phyloP scores from a whole-genome alignment of 2,329 filamentous ascomycete genomes.

The Parascedosporium putredinis region DNA sequence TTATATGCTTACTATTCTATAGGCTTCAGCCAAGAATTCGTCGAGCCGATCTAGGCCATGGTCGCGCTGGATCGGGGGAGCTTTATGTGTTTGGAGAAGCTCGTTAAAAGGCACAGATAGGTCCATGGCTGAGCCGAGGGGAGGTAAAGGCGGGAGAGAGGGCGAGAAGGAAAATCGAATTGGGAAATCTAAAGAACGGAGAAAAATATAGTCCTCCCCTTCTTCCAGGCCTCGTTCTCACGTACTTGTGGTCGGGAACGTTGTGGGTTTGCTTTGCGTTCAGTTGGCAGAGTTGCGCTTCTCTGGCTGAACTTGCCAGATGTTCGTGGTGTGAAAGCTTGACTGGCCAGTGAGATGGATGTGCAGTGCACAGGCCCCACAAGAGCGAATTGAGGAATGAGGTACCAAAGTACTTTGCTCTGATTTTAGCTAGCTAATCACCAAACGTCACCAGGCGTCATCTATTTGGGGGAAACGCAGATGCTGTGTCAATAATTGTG shows the following conservation, averaged over 20 bases:
- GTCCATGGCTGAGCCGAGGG: slow-evolving; percentile 35
- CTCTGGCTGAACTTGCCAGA: slow-evolving; percentile 1
- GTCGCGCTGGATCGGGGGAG: slow-evolving; percentile 31
- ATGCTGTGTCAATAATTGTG: too few relatives aligned
- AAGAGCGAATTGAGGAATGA: not conserved
- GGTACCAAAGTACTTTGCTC: too few relatives aligned
- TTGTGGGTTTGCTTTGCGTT: not conserved
- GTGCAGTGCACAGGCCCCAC: not conserved
- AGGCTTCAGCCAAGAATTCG: slow-evolving; percentile 87
- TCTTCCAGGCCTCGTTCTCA: too few relatives aligned
- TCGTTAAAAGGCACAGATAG: slow-evolving; percentile 61
- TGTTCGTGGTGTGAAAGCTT: not conserved
- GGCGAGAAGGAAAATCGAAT: too few relatives aligned
- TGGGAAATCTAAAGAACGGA: too few relatives aligned
- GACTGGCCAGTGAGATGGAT: not conserved
- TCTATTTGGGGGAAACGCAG: too few relatives aligned
- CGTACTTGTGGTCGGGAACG: not conserved
- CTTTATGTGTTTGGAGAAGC: slow-evolving; percentile 50
- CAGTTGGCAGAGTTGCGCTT: not conserved
- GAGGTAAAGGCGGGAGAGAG: not conserved
- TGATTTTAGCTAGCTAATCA: too few relatives aligned
- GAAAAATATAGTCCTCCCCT: too few relatives aligned
- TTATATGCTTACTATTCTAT: slow-evolving; percentile 88
- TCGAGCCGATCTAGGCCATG: slow-evolving; percentile 52
- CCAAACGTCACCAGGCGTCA: not conserved